Base-by-base conservation (phyloP, 208 protist species). In the Tetramitus jugosus region DNA sequence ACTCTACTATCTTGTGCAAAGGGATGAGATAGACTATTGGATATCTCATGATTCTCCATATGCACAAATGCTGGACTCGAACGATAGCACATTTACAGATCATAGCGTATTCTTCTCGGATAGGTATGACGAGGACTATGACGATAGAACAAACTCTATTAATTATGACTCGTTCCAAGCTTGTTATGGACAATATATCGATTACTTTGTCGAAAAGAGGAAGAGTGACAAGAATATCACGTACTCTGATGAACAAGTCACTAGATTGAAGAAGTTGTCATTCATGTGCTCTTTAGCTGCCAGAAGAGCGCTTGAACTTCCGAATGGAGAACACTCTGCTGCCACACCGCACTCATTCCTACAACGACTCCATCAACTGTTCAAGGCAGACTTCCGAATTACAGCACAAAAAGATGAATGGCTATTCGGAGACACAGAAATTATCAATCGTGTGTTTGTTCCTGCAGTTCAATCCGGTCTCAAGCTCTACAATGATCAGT, bases 391-490 rank as follows among this genome's bases (percentile, higher is more conserved):
- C 53, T 74, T 40, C n/a, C 29, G 67, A 39, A 74, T 74, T 53
- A 74, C 42, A 7, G 37, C 29, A 53, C 14, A 17, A 4, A 74
- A 74, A n/a, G 67, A 74, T 74, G 67, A 74, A 53, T 74, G 67
- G 67, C 8, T 74, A 17, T 74, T 74, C 53, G 29, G 40, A 26
- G 67, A 74, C 53, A 17, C 53, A 3, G 23, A 2, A 6, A 33
- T 74, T 53, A 8, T 74, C 2, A 39, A 53, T 37, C 7, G 37
- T 49, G 17, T 35, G 29, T 53, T 74, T 43, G 26, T 20, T 26
- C 67, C 67, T 17, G 42, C 42, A 37, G 20, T 74, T 37, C 4
- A 39, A 29, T 39, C 37, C 42, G 17, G 31, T 53, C 26, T 74
- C 17, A 8, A n/a, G 26, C 23, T 74, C 6, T 74, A 74, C 37